A percentile compares a stretch with the other conserved stretches of the same genome.
These are phyloP conservation scores for Populus tremula DNA, from an alignment of 345 rosid species.

Conservation along the genomic window DNA sequence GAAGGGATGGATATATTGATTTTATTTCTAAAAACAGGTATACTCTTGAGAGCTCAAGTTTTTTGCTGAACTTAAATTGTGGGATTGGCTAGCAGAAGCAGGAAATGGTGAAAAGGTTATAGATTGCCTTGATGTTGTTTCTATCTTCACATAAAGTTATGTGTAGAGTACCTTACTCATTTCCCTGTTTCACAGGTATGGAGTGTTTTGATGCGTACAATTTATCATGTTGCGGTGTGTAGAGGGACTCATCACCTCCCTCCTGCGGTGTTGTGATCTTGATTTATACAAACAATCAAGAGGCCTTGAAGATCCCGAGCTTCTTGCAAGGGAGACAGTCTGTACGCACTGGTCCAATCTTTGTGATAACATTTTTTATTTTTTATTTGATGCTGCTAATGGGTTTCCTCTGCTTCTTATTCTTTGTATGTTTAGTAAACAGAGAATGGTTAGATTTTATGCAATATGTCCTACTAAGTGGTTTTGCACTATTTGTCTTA, in stretches of 20 bases:
- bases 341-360: slow-evolving; percentile 50
- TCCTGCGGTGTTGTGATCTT: slow-evolving; percentile 76
- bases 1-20: not conserved
- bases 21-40: slow-evolving; percentile 10
- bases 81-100: slow-evolving; percentile 7
- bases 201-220: slow-evolving; percentile 54
- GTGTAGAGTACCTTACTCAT: not conserved
- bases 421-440: not conserved
- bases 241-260: slow-evolving; percentile 63
- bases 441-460: not conserved
- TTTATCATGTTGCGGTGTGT: slow-evolving; percentile 90
- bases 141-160: slow-evolving; percentile 11
- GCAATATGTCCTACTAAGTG: not conserved
- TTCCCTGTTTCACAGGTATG: slow-evolving; percentile 55
- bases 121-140: not conserved
- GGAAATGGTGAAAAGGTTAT: slow-evolving; percentile 68
- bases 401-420: not conserved
- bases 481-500: not conserved
- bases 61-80: not conserved
- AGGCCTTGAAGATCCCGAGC: slow-evolving; percentile 89
- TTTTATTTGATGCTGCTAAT: not conserved
- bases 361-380: slow-evolving; percentile 1
- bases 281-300: slow-evolving; percentile 68
- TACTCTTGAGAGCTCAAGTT: not conserved
- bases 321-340: slow-evolving; percentile 94